phyloP scores from a whole-genome alignment of 371 early-diverging fungal genomes.

The Actinomortierella wolfii region DNA sequence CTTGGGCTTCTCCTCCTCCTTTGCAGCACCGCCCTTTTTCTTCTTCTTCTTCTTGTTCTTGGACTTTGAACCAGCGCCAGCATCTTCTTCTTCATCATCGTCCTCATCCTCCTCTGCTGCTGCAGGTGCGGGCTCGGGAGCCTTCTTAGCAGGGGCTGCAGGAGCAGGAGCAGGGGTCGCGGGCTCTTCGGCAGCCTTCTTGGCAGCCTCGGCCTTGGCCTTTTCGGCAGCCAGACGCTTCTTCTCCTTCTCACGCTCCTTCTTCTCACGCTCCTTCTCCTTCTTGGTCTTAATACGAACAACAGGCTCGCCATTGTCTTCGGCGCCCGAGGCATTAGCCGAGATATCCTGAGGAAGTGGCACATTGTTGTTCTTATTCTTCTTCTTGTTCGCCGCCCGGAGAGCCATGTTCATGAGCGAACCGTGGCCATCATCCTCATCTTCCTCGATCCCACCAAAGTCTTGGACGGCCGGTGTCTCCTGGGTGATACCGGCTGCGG shows the following conservation, averaged over 20 bases:
- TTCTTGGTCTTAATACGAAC: conserved; percentile 57
- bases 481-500: conserved; percentile 17
- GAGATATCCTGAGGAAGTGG: conserved; percentile 12
- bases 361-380: conserved; percentile 45
- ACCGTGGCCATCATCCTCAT: conserved; percentile 41
- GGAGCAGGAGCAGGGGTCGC: background rate
- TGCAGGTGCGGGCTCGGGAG: conserved; percentile 41
- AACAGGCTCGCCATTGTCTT: conserved; percentile 30
- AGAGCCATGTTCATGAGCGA: conserved; percentile 44
- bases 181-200: conserved; percentile 20
- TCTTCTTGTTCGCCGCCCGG: conserved; percentile 51
- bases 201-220: conserved; percentile 45
- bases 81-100: conserved; percentile 49
- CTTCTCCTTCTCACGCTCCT: conserved; percentile 55
- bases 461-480: conserved; percentile 22
- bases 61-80: conserved; percentile 40
- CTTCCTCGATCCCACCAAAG: conserved; percentile 14
- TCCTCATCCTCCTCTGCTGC: conserved; percentile 35
- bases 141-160: conserved; percentile 12
- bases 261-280: conserved; percentile 66
- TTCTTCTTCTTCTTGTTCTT: conserved; percentile 59
- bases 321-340: background rate
- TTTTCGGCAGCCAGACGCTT: conserved; percentile 43
- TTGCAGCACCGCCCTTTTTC: conserved; percentile 29
- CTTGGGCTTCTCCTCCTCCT: conserved; percentile 53